These are phyloP conservation scores for Gaeumannomyces tritici DNA, from an alignment of 2,329 filamentous ascomycete species.

Conservation along the genomic window DNA sequence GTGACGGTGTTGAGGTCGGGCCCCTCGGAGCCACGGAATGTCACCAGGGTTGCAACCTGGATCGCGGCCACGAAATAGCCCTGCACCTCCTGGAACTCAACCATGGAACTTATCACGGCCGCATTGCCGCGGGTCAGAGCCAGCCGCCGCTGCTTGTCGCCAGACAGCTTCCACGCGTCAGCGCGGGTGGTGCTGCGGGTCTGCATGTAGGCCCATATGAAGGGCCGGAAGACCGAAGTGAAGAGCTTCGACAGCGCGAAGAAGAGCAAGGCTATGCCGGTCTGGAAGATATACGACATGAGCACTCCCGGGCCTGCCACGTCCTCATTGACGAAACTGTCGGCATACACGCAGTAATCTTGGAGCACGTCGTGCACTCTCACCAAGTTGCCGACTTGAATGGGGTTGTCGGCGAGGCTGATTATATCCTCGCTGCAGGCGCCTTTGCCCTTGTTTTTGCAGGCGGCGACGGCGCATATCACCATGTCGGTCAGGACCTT, in stretches of 20 bases:
- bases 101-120: slow-evolving; percentile 10
- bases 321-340: slow-evolving; percentile 7
- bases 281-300: slow-evolving; percentile 10
- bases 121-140: slow-evolving; percentile 8
- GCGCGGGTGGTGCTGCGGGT: not conserved
- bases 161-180: not conserved
- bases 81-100: slow-evolving; percentile 17
- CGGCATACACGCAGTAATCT: slow-evolving; percentile 5
- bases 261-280: slow-evolving; percentile 7
- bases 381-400: not conserved
- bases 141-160: slow-evolving; percentile 5
- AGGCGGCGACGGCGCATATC: slow-evolving; percentile 1
- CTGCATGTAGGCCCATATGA: not conserved
- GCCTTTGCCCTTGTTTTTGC: not conserved
- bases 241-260: slow-evolving; percentile 5
- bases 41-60: slow-evolving; percentile 13
- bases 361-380: slow-evolving; percentile 1
- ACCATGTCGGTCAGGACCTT: not conserved
- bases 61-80: slow-evolving; percentile 14
- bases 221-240: slow-evolving; percentile 3
- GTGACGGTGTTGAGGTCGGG: slow-evolving; percentile 6
- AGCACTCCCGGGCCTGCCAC: slow-evolving; percentile 10
- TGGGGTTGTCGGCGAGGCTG: not conserved
- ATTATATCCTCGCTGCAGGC: not conserved
- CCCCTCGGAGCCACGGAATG: slow-evolving; percentile 7